Conservation (phyloP, 805 yeast genomes). For the Pichia manshurica region DNA sequence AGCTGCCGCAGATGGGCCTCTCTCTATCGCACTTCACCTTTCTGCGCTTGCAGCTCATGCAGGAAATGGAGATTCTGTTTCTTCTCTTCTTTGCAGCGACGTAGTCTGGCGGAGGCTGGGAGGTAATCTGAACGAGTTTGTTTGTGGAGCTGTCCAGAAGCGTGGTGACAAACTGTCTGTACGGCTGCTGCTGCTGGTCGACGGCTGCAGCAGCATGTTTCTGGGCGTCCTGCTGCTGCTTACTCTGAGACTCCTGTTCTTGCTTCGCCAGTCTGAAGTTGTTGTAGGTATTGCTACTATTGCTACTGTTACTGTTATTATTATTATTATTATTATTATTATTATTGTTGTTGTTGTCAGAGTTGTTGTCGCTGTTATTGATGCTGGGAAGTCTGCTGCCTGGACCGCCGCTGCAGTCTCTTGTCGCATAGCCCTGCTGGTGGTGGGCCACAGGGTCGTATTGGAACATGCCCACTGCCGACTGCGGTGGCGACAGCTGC, state of each 20-base stretch:
- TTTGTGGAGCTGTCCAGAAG: slow-evolving; percentile 11
- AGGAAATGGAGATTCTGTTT: slow-evolving; percentile 41
- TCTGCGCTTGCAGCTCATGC: slow-evolving; percentile 39
- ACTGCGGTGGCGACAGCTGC: neutral
- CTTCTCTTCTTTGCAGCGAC: slow-evolving; percentile 29
- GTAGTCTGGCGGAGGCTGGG: slow-evolving; percentile 11
- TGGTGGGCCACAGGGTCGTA: too few relatives aligned
- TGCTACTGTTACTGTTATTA: neutral
- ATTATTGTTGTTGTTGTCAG: neutral
- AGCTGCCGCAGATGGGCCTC: slow-evolving; percentile 32
- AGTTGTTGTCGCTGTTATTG: too few relatives aligned
- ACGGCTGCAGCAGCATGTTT: slow-evolving; percentile 7
- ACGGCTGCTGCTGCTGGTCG: slow-evolving; percentile 10
- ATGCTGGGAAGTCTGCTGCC: too few relatives aligned
- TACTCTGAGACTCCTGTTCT: too few relatives aligned
- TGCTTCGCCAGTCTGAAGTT: too few relatives aligned
- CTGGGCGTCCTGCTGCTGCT: too few relatives aligned
- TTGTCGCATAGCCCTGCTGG: too few relatives aligned
- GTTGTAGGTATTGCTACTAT: slow-evolving; percentile 10
- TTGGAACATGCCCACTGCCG: neutral
- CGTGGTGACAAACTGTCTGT: slow-evolving; percentile 13
- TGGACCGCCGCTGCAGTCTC: too few relatives aligned
- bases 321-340: slow-evolving; percentile 8
- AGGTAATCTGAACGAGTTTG: slow-evolving; percentile 10
- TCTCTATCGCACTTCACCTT: slow-evolving; percentile 40